Evolutionary conservation across 2,329 filamentous ascomycete species (phyloP).

Genomic region (Myriangium duriaei): DNA sequence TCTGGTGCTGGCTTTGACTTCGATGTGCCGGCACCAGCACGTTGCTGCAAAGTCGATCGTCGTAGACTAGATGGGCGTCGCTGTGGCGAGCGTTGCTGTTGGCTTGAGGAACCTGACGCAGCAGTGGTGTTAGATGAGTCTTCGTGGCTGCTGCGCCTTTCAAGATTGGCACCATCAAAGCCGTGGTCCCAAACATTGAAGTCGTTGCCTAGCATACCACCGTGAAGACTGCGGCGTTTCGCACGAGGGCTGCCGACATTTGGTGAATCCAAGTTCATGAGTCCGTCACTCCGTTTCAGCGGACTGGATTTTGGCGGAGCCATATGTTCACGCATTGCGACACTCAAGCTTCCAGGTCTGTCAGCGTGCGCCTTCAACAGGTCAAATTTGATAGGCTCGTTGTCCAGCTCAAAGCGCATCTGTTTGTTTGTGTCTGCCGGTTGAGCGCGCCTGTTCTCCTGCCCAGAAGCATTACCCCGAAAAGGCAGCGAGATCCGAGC

Average conservation of each 20-base stretch:
- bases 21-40: conserved; percentile 42
- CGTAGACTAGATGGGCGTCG: conserved; percentile 40
- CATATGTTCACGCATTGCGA: conserved; percentile 33
- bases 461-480: conserved; percentile 19
- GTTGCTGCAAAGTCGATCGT: conserved; percentile 78
- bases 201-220: conserved; percentile 47
- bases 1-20: conserved; percentile 22
- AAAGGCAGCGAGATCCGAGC: conserved; percentile 16
- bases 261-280: conserved; percentile 73
- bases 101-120: conserved; percentile 4
- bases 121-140: conserved; percentile 5
- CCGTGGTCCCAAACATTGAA: conserved; percentile 66
- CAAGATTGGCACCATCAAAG: conserved; percentile 15
- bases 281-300: conserved; percentile 80
- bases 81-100: conserved; percentile 20
- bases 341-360: conserved; percentile 26
- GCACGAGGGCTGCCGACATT: conserved; percentile 74
- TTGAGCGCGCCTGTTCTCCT: conserved; percentile 23
- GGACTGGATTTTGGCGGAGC: conserved; percentile 59
- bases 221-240: conserved; percentile 80
- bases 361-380: conserved; percentile 36
- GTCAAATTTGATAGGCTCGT: conserved; percentile 36
- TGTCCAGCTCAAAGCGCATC: conserved; percentile 25
- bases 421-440: conserved; percentile 17
- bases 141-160: conserved; percentile 14